Base-by-base conservation (phyloP, 177 flowering plant genomes). In the Telopea speciosissima region DNA sequence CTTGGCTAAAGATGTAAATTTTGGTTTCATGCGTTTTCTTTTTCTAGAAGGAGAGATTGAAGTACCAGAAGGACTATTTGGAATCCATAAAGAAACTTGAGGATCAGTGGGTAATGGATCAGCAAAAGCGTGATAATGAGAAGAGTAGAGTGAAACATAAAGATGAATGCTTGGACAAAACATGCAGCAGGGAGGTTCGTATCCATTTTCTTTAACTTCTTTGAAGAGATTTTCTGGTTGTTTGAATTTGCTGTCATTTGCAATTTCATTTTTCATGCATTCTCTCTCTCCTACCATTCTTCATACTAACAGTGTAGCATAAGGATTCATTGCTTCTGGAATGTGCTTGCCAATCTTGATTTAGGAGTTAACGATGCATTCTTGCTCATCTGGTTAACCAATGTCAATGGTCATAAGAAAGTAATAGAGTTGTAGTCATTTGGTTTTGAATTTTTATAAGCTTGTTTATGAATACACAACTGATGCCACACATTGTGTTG, bases 51-150 rank as follows among this genome's bases (percentile, higher is more conserved):
- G 90, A 91, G 72, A 84, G 80, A 78, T 28, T 82, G 63, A 88
- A 83, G 66, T 83, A 84, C 75, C 93, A 90, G 68, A 82, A 83
- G 70, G 97, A 91, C 16, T 88, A 86, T 44, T 78, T 79, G 88
- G 90, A 88, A 33, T 85, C 92, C 65, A 78, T 89, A 68, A 85
- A 84, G 85, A 90, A 84, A 83, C 90, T 88, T 44, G 90, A 89
- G 79, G 92, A 89, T 71, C 84, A 88, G 68, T 82, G 80, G 83
- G 45, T 73, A 65, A 72, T 68, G 70, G 82, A 87, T 75, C 85
- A 86, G 76, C 85, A 77, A 74, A 85, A 82, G 72, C 81, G 70
- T 67, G 75, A 49, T 31, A 75, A 45, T 72, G 79, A 71, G 21
- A 68, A 75, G 67, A 71, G 25, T 54, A 49, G 69, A 24, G 54